A percentile compares a stretch with the other conserved stretches of the same genome.
phyloP scores from a whole-genome alignment of 345 rosid species.

The Rhizophora mangle region DNA sequence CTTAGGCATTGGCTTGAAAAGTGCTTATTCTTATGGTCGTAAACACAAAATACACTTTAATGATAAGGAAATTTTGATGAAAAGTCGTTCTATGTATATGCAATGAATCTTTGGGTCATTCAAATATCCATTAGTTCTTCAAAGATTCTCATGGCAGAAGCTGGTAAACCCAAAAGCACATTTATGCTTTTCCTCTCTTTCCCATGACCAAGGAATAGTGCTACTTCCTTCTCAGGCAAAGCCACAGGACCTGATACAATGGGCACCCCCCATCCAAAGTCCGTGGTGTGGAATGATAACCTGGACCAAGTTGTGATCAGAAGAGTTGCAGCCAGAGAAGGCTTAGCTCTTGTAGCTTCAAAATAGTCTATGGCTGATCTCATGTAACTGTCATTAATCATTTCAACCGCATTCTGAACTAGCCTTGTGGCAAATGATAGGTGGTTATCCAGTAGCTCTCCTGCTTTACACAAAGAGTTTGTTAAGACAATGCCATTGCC shows the following conservation, averaged over 20 bases:
- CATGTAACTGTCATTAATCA: slow-evolving; percentile 80
- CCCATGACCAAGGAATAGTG: slow-evolving; percentile 79
- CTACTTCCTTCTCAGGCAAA: slow-evolving; percentile 88
- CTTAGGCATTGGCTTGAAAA: neutral
- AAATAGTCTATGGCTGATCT: slow-evolving; percentile 94
- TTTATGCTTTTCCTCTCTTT: slow-evolving; percentile 74
- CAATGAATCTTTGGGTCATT: slow-evolving; percentile 1
- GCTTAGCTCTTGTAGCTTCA: slow-evolving; percentile 76
- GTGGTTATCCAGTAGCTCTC: slow-evolving; percentile 59
- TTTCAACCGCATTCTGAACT: slow-evolving; percentile 65
- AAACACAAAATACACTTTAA: neutral
- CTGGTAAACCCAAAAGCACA: slow-evolving; percentile 86
- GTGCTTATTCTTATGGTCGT: neutral
- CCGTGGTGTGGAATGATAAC: slow-evolving; percentile 68
- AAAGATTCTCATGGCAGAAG: slow-evolving; percentile 73
- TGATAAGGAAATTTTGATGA: neutral
- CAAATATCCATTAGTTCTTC: slow-evolving; percentile 50
- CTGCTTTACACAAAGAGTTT: slow-evolving; percentile 61
- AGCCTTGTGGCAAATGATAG: slow-evolving; percentile 55
- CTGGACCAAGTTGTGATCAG: slow-evolving; percentile 89
- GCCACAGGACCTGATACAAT: slow-evolving; percentile 77
- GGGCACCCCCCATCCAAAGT: slow-evolving; percentile 96
- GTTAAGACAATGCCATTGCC: slow-evolving; percentile 89
- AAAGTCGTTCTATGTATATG: neutral
- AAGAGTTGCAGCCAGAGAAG: slow-evolving; percentile 78